Conservation (phyloP, 805 yeast genomes). For the Yarrowia hollandica region DNA sequence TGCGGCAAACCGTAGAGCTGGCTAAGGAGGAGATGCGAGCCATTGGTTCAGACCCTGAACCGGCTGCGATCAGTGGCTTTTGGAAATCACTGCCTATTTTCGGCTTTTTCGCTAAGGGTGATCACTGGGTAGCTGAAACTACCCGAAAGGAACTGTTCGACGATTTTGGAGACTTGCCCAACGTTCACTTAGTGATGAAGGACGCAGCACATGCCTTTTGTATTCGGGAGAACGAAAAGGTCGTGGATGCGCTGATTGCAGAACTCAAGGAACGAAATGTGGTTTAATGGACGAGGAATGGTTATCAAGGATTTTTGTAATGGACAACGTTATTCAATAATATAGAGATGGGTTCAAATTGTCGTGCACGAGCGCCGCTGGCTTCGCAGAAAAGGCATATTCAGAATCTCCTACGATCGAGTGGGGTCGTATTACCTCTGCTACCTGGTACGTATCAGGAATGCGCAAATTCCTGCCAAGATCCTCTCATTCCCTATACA, state of each 20-base stretch:
- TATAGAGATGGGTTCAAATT: too few relatives aligned
- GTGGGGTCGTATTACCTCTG: too few relatives aligned
- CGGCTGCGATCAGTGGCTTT: slow-evolving; percentile 43
- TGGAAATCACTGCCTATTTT: slow-evolving; percentile 54
- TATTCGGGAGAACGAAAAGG: slow-evolving; percentile 50
- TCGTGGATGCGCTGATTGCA: slow-evolving; percentile 42
- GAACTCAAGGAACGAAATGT: neutral
- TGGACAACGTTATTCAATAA: too few relatives aligned
- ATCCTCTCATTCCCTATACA: too few relatives aligned
- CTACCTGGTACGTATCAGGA: too few relatives aligned
- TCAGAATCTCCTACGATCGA: too few relatives aligned
- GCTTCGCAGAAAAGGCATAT: too few relatives aligned
- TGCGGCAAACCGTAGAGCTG: slow-evolving; percentile 56
- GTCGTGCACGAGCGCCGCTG: too few relatives aligned
- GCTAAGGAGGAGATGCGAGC: slow-evolving; percentile 60
- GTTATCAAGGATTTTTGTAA: too few relatives aligned
- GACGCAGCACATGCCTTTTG: slow-evolving; percentile 61
- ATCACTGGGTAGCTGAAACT: slow-evolving; percentile 62
- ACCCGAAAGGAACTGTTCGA: slow-evolving; percentile 50
- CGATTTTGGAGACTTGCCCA: slow-evolving; percentile 41
- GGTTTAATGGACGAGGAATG: neutral
- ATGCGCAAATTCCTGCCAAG: too few relatives aligned
- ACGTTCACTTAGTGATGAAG: slow-evolving; percentile 42
- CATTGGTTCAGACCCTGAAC: slow-evolving; percentile 46
- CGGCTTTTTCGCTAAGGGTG: slow-evolving; percentile 57